Base-by-base conservation (phyloP, 2,329 filamentous ascomycete species). In the Bertia moriformis region DNA sequence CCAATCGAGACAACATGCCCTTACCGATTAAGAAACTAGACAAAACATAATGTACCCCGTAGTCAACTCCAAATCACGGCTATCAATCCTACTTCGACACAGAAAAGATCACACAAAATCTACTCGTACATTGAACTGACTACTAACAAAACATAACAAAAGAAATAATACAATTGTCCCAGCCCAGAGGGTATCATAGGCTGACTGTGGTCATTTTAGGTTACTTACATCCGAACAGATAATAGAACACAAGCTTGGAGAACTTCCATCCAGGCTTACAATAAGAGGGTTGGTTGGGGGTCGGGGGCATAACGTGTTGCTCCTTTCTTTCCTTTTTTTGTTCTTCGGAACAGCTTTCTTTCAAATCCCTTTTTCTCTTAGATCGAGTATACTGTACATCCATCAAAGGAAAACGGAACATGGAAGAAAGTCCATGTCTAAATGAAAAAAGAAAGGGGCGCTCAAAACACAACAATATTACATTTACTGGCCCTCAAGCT, bases 401-500 rank as follows among this genome's bases (percentile, higher is more conserved):
- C 24, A 29, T 29, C 24, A n/a, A 29, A 29, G n/a, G 24, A 29
- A 29, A 29, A 29, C 24, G 24, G 24, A 29, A 29, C 24, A 29
- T n/a, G 10, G 24, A 29, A 29, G 24, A 29, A 29, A 29, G 24
- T n/a, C 24, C 24, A 29, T 29, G 24, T 29, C 24, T 29, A 29
- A 29, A 10, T n/a, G n/a, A 10, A 29, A 29, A 29, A 29, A 29
- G 24, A 29, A 29, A 29, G n/a, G 24, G 24, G 24, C 24, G 24
- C 45, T 42, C 44, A 39, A 49, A 45, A 48, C n/a, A n/a, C n/a
- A 51, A 47, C 44, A 49, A 46, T 53, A 63, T 68, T 66, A 35
- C 32, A 35, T 37, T 22, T 53, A 56, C 56, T 66, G 67, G 56
- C 67, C 65, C 63, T 91, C 84, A 55, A 96, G 74, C 56, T 96